Percentiles rank a stretch among this genome's conserved stretches.
phyloP scores from a whole-genome alignment of 164 flowering plant genomes.

The Stephania japonica region DNA sequence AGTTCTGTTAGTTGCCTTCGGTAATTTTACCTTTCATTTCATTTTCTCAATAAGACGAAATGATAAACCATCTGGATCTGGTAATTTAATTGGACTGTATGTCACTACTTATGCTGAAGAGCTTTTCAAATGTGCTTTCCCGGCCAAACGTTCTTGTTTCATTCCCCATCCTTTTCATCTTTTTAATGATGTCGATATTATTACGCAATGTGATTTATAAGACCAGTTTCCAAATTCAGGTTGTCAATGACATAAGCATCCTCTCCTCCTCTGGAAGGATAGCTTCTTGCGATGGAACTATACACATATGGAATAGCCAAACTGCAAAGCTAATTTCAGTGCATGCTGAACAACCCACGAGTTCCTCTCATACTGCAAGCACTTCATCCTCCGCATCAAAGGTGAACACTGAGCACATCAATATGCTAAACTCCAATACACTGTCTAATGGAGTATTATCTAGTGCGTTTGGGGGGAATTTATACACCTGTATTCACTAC shows the following conservation, averaged over 20 bases:
- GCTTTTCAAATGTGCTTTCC: neutral
- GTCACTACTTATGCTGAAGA: neutral
- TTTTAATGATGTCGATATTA: neutral
- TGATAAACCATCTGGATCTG: neutral
- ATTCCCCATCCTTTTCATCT: neutral
- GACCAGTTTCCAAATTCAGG: conserved; percentile 38
- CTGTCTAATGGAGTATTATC: conserved; percentile 61
- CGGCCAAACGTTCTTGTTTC: neutral
- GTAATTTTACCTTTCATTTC: neutral
- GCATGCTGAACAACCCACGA: conserved; percentile 57
- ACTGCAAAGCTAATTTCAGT: conserved; percentile 65
- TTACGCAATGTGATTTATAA: neutral
- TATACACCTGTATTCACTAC: conserved; percentile 85
- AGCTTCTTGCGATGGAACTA: conserved; percentile 96
- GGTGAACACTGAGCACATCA: conserved; percentile 42
- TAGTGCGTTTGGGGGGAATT: conserved; percentile 70
- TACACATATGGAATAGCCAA: conserved; percentile 89
- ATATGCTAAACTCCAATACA: conserved; percentile 53
- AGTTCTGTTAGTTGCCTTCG: neutral
- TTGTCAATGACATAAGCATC: conserved; percentile 77
- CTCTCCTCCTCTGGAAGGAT: conserved; percentile 66
- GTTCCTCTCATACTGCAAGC: conserved; percentile 35
- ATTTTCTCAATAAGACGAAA: neutral
- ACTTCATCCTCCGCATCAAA: conserved; percentile 37
- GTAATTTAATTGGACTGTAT: neutral